Conservation (phyloP, 2,329 filamentous ascomycete genomes). For the Pseudogymnoascus sp. region DNA sequence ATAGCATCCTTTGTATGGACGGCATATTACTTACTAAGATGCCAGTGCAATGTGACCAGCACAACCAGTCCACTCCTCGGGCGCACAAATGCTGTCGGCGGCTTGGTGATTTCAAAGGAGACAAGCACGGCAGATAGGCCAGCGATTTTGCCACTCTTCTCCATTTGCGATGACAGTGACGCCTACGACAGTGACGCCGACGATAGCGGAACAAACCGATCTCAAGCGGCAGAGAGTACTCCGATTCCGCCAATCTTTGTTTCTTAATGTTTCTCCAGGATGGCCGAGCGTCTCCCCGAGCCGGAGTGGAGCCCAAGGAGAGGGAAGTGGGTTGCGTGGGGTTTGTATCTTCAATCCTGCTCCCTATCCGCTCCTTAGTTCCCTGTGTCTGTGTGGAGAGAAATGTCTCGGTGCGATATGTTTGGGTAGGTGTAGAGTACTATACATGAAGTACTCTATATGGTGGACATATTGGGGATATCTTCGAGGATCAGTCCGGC, state of each 20-base stretch:
- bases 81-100: background rate
- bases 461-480: background rate
- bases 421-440: background rate
- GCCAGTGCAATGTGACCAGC: background rate
- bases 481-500: background rate
- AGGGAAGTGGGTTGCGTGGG: background rate
- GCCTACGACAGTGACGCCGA: background rate
- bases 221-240: background rate
- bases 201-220: background rate
- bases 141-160: background rate
- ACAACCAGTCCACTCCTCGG: background rate
- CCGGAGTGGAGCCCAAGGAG: background rate
- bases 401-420: constrained; percentile 4
- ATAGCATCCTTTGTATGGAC: background rate
- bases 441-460: background rate
- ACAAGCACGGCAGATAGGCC: background rate
- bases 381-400: background rate
- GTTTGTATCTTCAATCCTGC: background rate
- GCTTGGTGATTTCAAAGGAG: background rate
- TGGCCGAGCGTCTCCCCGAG: constrained; percentile 4
- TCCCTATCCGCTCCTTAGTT: background rate
- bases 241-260: background rate
- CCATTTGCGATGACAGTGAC: background rate
- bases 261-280: background rate
- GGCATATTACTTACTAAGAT: background rate